Percentiles rank a stretch among this genome's conserved stretches.
Evolutionary conservation across 305 asterid species (phyloP).

Genomic region (Fraxinus angustifolia): DNA sequence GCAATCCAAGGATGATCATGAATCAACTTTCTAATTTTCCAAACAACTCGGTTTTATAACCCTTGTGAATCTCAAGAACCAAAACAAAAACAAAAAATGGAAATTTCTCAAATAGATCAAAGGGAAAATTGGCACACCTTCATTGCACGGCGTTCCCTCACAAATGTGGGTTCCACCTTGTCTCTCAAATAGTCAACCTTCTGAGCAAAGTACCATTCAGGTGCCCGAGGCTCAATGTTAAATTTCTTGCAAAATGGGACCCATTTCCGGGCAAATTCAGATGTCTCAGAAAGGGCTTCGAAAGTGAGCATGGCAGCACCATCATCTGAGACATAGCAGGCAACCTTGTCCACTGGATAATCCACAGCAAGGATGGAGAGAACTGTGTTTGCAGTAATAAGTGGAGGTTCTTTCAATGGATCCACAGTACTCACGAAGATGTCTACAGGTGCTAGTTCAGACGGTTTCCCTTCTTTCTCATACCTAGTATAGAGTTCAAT

Average conservation of each 20-base stretch:
- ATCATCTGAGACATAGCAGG: constrained; percentile 96
- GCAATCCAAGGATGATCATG: neutral
- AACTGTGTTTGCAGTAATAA: constrained; percentile 94
- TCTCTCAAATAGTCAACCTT: constrained; percentile 88
- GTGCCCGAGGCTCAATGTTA: constrained; percentile 92
- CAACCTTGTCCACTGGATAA: constrained; percentile 88
- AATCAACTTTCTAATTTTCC: neutral
- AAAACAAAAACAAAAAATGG: neutral
- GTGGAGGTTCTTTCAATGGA: constrained; percentile 97
- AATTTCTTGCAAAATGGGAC: constrained; percentile 95
- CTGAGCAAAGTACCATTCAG: constrained; percentile 88
- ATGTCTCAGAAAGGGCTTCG: constrained; percentile 95
- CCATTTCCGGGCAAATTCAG: constrained; percentile 96
- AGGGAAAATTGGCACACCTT: constrained; percentile 51
- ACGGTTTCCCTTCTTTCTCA: constrained; percentile 91
- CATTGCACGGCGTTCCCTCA: constrained; percentile 97
- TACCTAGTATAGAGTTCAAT: constrained; percentile 53
- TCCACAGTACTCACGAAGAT: constrained; percentile 95
- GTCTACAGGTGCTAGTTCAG: constrained; percentile 74
- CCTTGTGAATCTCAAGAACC: neutral
- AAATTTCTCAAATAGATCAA: neutral
- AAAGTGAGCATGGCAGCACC: constrained; percentile 99
- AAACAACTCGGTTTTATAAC: neutral
- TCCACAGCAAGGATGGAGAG: constrained; percentile 94
- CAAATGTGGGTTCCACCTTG: constrained; percentile 88